phyloP scores from a whole-genome alignment of 2,329 filamentous ascomycete genomes.

The Chaetomiaceae sp. region DNA sequence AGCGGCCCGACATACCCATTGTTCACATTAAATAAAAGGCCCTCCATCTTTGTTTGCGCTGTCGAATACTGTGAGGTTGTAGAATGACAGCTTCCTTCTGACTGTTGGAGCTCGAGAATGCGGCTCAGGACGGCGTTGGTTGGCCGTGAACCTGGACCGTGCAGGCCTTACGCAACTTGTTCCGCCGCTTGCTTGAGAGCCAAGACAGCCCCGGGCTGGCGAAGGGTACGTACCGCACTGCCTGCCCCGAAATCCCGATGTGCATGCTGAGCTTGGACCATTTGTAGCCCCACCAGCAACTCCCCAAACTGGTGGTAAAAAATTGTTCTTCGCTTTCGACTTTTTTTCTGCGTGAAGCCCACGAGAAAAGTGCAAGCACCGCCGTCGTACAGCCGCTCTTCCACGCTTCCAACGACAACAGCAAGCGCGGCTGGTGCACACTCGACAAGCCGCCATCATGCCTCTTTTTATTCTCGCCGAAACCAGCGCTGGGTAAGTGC shows the following conservation, averaged over 20 bases:
- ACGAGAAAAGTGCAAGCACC: conserved; percentile 24
- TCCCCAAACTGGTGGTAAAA: conserved; percentile 33
- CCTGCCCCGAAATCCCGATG: neutral
- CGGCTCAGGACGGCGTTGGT: conserved; percentile 19
- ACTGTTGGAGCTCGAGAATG: conserved; percentile 20
- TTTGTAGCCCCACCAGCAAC: conserved; percentile 23
- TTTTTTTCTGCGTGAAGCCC: conserved; percentile 31
- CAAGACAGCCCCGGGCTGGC: no score
- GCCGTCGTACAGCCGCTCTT: conserved; percentile 24
- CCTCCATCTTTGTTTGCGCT: conserved; percentile 72
- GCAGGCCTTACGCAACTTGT: conserved; percentile 13
- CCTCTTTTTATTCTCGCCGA: conserved; percentile 90
- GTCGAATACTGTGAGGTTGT: conserved; percentile 9
- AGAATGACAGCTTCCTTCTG: conserved; percentile 17
- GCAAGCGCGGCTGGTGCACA: conserved; percentile 22
- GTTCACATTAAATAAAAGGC: conserved; percentile 90
- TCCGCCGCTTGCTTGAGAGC: no score
- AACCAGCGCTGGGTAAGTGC: conserved; percentile 72
- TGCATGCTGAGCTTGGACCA: conserved; percentile 20
- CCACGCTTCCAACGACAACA: conserved; percentile 34
- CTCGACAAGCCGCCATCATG: conserved; percentile 50
- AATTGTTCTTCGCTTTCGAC: conserved; percentile 36
- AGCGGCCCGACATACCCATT: conserved; percentile 69
- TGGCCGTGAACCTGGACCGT: conserved; percentile 15
- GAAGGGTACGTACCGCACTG: conserved; percentile 16